Percentiles rank a stretch among this genome's conserved stretches.
Evolutionary conservation across 2,329 filamentous ascomycete genomes (phyloP).

Genomic region (Fusarium sp.): DNA sequence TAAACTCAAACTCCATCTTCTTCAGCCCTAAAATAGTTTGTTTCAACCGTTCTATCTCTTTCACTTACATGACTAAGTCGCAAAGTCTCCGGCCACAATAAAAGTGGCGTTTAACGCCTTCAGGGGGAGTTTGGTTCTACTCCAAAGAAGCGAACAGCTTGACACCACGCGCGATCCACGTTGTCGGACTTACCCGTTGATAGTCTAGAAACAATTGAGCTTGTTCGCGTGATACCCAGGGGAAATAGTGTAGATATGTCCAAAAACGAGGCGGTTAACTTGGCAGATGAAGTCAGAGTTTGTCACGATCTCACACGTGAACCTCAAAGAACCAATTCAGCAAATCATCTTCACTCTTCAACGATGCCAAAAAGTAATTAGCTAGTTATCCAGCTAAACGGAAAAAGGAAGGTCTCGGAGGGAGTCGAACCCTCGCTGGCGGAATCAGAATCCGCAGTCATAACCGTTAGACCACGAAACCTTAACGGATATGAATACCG

Average conservation of each 20-base stretch:
- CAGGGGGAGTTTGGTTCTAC: background rate
- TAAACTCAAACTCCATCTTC: background rate
- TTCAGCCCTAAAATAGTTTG: background rate
- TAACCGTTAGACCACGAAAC: background rate
- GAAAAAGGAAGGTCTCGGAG: background rate
- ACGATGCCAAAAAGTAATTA: background rate
- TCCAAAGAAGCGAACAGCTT: background rate
- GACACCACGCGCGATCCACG: background rate
- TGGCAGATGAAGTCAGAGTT: background rate
- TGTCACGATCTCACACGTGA: background rate
- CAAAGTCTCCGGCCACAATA: background rate
- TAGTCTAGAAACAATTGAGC: background rate
- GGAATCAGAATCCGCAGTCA: background rate
- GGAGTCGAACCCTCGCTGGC: background rate
- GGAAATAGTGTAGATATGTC: background rate
- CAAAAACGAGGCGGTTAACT: background rate
- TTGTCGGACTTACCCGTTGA: background rate
- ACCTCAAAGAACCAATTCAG: background rate
- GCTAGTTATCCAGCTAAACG: background rate
- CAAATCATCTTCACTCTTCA: background rate
- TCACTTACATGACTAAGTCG: background rate
- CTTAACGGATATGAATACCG: too few relatives aligned
- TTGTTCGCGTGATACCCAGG: background rate
- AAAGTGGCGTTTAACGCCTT: background rate
- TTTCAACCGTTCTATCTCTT: background rate